These are phyloP conservation scores for Favolaschia claudopus DNA, from an alignment of 768 basidiomycete genomes.

Conservation along the genomic window DNA sequence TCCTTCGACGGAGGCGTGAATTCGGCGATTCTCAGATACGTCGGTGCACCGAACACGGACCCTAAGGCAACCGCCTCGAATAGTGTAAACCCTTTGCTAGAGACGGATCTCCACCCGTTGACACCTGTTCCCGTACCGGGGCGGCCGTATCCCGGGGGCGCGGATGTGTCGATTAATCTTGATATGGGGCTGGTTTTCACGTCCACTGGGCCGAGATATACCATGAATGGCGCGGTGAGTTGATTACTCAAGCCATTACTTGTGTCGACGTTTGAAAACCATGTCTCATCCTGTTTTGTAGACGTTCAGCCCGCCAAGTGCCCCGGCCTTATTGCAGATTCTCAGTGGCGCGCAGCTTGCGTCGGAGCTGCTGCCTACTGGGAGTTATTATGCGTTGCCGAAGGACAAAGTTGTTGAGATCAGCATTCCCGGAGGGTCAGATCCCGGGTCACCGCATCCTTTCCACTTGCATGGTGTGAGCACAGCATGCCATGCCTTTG, in stretches of 20 bases:
- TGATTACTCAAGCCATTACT: neutral
- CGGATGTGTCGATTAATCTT: conserved; percentile 29
- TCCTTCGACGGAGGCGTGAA: conserved; percentile 42
- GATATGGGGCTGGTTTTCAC: conserved; percentile 22
- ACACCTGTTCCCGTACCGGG: conserved; percentile 30
- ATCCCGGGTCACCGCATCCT: conserved; percentile 13
- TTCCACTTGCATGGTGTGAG: conserved; percentile 26
- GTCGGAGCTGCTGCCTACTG: conserved; percentile 37
- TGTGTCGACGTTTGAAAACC: neutral
- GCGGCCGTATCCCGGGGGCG: conserved; percentile 27
- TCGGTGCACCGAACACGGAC: conserved; percentile 37
- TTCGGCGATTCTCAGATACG: conserved; percentile 50
- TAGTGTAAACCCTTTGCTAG: conserved; percentile 32
- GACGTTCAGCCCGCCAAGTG: conserved; percentile 38
- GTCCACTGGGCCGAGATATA: conserved; percentile 34
- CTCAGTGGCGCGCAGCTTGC: conserved; percentile 48
- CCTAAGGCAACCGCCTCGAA: conserved; percentile 30
- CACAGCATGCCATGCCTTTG: neutral
- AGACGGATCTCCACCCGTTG: conserved; percentile 28
- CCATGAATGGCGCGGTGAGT: conserved; percentile 36
- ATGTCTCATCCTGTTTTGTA: neutral
- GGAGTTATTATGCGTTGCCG: conserved; percentile 46
- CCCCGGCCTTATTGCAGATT: conserved; percentile 54
- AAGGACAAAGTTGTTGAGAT: conserved; percentile 51
- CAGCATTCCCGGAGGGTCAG: conserved; percentile 37